Percentiles rank a stretch among this genome's conserved stretches.
phyloP scores from a whole-genome alignment of 164 flowering plant species.

The Umbilicus rupestris region DNA sequence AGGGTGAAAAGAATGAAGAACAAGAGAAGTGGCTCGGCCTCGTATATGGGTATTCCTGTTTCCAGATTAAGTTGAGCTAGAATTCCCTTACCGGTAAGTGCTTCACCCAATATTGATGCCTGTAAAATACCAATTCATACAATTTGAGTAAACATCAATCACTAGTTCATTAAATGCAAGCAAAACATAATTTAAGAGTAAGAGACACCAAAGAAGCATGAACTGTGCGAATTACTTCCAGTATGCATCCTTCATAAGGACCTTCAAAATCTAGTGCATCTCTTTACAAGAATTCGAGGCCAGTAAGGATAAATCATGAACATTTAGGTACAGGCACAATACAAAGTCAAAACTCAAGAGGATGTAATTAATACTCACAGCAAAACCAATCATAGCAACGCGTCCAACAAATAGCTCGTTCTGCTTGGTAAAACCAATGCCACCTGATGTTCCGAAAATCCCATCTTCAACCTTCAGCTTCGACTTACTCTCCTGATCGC shows the following conservation, averaged over 20 bases:
- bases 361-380: constrained; percentile 39
- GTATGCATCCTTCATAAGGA: too few relatives aligned
- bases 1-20: constrained; percentile 93
- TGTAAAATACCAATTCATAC: constrained; percentile 21
- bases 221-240: too few relatives aligned
- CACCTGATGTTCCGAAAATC: constrained; percentile 92
- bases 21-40: constrained; percentile 93
- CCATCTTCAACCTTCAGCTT: constrained; percentile 85
- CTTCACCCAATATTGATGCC: constrained; percentile 97
- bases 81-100: constrained; percentile 89
- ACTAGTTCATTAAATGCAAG: too few relatives aligned
- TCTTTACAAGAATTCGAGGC: too few relatives aligned
- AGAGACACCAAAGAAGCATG: too few relatives aligned
- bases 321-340: background rate
- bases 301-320: too few relatives aligned
- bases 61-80: constrained; percentile 78
- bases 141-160: too few relatives aligned
- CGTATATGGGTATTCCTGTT: constrained; percentile 92
- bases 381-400: constrained; percentile 97
- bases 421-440: constrained; percentile 92
- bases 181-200: too few relatives aligned
- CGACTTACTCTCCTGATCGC: constrained; percentile 23
- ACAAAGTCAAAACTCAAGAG: background rate
- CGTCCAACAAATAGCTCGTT: constrained; percentile 97
- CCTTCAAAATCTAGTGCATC: too few relatives aligned